A percentile compares a stretch with the other conserved stretches of the same genome.
phyloP scores from a whole-genome alignment of 1,284 basidiomycete species.

The Leccinum griseonigrum region DNA sequence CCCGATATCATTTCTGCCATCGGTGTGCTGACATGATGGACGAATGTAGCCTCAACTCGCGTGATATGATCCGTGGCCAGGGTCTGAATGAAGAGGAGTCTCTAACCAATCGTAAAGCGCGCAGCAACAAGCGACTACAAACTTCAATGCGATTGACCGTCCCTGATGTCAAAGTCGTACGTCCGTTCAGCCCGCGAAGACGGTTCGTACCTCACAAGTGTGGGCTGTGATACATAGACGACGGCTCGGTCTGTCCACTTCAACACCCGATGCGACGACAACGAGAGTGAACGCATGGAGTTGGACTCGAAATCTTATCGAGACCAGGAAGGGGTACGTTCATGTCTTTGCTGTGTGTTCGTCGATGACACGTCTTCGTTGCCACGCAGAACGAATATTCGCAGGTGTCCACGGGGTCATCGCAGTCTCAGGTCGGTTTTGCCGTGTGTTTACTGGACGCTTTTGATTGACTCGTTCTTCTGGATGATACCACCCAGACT shows the following conservation, averaged over 20 bases:
- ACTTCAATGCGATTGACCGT: slow-evolving; percentile 18
- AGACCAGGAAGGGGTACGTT: slow-evolving; percentile 17
- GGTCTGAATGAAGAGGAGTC: slow-evolving; percentile 40
- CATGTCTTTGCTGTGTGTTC: no score
- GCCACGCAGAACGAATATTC: slow-evolving; percentile 15
- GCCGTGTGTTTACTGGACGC: no score
- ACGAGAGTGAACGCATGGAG: slow-evolving; percentile 10
- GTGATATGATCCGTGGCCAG: slow-evolving; percentile 29
- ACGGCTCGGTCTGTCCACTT: slow-evolving; percentile 17
- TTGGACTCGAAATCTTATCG: slow-evolving; percentile 19
- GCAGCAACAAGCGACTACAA: not conserved
- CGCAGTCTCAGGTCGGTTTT: slow-evolving; percentile 21
- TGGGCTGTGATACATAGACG: slow-evolving; percentile 9
- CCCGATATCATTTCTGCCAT: not conserved
- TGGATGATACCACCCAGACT: slow-evolving; percentile 4
- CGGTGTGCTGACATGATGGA: slow-evolving; percentile 4
- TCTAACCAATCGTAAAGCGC: slow-evolving; percentile 1
- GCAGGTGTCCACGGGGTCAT: slow-evolving; percentile 19
- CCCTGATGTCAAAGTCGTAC: slow-evolving; percentile 18
- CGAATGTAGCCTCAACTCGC: slow-evolving; percentile 34
- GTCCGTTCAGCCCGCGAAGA: not conserved
- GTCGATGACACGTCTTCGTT: not conserved
- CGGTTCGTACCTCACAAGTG: not conserved
- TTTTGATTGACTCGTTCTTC: not conserved
- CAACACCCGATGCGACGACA: not conserved